Percentiles rank a stretch among this genome's conserved stretches.
Evolutionary conservation across 345 rosid genomes (phyloP).

Genomic region (Garcia nutans): DNA sequence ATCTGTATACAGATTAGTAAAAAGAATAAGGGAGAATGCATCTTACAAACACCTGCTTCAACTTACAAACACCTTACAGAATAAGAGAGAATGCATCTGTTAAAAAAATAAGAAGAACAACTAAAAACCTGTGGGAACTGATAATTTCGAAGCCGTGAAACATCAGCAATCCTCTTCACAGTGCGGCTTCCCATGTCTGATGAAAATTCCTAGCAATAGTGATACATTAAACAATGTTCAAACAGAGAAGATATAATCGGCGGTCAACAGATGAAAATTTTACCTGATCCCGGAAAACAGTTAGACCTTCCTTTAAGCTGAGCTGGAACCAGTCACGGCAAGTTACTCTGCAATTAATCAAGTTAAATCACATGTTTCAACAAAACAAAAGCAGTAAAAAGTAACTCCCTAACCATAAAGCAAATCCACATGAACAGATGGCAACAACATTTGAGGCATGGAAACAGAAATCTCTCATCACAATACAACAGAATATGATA

Average conservation of each 20-base stretch:
- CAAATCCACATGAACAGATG: background rate
- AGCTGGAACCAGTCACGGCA: conserved; percentile 99
- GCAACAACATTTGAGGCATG: background rate
- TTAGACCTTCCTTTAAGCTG: conserved; percentile 98
- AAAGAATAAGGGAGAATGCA: background rate
- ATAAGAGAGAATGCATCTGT: background rate
- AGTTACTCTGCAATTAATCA: conserved; percentile 66
- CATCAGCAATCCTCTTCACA: conserved; percentile 94
- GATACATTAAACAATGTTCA: conserved; percentile 3
- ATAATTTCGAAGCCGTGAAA: conserved; percentile 80
- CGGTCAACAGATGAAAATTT: conserved; percentile 3
- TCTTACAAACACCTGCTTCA: background rate
- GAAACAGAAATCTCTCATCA: background rate
- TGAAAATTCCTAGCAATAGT: conserved; percentile 74
- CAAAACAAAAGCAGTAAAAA: background rate
- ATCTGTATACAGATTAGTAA: background rate
- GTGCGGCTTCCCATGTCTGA: conserved; percentile 99
- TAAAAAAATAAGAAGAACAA: background rate
- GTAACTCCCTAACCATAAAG: conserved; percentile 3
- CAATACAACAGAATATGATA: too few species aligned
- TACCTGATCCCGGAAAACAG: conserved; percentile 97
- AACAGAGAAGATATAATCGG: background rate
- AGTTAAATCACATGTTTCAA: conserved; percentile 7
- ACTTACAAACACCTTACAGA: background rate
- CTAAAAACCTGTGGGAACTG: conserved; percentile 85